These are phyloP conservation scores for Cynanchum wilfordii DNA, from an alignment of 257 asterid species.

Conservation along the genomic window DNA sequence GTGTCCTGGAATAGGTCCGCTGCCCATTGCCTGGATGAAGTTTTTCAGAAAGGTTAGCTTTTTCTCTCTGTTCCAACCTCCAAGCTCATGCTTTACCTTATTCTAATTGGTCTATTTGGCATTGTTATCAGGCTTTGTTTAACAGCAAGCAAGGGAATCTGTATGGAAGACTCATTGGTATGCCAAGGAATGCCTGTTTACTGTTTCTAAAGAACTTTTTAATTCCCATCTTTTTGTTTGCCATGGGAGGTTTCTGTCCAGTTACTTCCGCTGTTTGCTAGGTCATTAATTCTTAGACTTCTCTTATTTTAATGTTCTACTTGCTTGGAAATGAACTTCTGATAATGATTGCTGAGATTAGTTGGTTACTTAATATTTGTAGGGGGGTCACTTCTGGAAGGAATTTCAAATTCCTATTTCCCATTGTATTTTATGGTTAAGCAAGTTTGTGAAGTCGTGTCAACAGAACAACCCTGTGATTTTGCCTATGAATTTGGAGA, in stretches of 20 bases:
- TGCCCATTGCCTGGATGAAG: slow-evolving; percentile 61
- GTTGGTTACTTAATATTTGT: slow-evolving; percentile 11
- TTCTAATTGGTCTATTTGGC: not conserved
- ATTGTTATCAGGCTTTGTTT: slow-evolving; percentile 50
- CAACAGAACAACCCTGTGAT: slow-evolving; percentile 90
- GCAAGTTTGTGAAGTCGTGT: slow-evolving; percentile 58
- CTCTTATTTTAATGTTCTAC: not conserved
- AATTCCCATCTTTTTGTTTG: not conserved
- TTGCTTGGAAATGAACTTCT: slow-evolving; percentile 7
- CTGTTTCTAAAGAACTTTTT: not conserved
- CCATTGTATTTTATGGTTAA: slow-evolving; percentile 64
- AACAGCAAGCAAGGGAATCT: slow-evolving; percentile 50
- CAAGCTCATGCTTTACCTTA: slow-evolving; percentile 3
- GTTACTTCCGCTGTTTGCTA: no score
- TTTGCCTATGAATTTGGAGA: slow-evolving; percentile 80
- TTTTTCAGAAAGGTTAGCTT: slow-evolving; percentile 54
- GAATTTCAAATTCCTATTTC: slow-evolving; percentile 36
- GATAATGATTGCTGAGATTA: slow-evolving; percentile 3
- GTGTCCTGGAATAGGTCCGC: slow-evolving; percentile 45
- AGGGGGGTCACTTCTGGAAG: slow-evolving; percentile 53
- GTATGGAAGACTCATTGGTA: slow-evolving; percentile 81
- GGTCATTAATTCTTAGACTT: not conserved
- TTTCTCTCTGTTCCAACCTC: not conserved
- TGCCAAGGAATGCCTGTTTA: not conserved
- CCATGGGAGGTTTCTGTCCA: no score